Conservation (phyloP, 2,329 filamentous ascomycete genomes). For the Calcarisporium arbuscula region DNA sequence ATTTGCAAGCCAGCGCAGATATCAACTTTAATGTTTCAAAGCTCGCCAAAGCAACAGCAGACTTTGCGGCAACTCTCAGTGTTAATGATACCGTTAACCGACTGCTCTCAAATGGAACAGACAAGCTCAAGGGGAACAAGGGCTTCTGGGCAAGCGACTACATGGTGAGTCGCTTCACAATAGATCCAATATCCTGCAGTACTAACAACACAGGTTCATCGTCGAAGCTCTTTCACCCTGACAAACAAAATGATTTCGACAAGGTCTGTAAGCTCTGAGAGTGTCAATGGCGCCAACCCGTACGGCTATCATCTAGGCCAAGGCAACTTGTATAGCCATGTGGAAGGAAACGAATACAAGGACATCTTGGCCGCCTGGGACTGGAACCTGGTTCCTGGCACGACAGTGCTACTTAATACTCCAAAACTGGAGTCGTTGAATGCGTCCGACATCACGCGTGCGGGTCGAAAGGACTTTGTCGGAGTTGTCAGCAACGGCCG, state of each 20-base stretch:
- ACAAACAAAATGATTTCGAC: conserved; percentile 16
- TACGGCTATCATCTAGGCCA: conserved; percentile 17
- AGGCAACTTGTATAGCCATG: conserved; percentile 16
- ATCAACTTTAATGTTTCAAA: conserved; percentile 18
- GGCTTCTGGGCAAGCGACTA: conserved; percentile 18
- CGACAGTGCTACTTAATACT: conserved; percentile 13
- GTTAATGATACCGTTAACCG: conserved; percentile 11
- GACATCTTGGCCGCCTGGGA: conserved; percentile 18
- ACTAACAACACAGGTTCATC: conserved; percentile 9
- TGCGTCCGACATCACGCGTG: conserved; percentile 4
- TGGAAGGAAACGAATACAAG: conserved; percentile 17
- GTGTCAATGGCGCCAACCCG: conserved; percentile 16
- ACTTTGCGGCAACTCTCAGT: conserved; percentile 12
- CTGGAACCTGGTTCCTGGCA: conserved; percentile 18
- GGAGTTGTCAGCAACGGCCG: conserved; percentile 16
- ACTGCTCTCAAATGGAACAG: conserved; percentile 15
- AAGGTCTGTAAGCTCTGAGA: conserved; percentile 14
- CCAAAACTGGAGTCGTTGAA: conserved; percentile 8
- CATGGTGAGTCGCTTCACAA: conserved; percentile 10
- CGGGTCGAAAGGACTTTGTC: conserved; percentile 15
- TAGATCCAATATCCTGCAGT: background rate
- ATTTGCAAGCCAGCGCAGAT: conserved; percentile 16
- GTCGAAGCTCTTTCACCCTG: conserved; percentile 10
- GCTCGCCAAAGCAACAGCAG: conserved; percentile 11
- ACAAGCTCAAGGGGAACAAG: conserved; percentile 16